A percentile compares a stretch with the other conserved stretches of the same genome.
Conservation (phyloP, 495 filamentous ascomycete genomes). For the Penicillium verhagenii region DNA sequence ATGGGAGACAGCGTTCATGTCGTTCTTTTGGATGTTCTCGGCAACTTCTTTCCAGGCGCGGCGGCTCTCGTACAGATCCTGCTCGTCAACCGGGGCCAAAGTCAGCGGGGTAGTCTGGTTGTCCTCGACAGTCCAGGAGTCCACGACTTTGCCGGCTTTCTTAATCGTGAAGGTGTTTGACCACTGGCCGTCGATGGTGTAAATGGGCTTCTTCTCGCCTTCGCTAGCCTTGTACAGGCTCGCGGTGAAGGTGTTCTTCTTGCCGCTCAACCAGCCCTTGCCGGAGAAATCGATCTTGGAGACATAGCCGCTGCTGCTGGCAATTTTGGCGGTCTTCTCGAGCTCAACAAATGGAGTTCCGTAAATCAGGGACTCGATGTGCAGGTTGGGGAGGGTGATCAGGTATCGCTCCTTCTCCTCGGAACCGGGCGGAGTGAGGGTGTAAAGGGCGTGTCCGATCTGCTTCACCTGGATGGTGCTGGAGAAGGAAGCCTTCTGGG, state of each 20-base stretch:
- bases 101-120: constrained; percentile 64
- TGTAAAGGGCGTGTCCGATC: constrained; percentile 88
- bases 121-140: constrained; percentile 64
- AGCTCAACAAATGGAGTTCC: constrained; percentile 91
- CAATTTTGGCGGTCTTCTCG: constrained; percentile 77
- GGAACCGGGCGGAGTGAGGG: constrained; percentile 60
- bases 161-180: constrained; percentile 79
- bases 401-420: constrained; percentile 69
- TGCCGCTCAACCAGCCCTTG: constrained; percentile 90
- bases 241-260: constrained; percentile 90
- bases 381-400: constrained; percentile 88
- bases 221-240: constrained; percentile 67
- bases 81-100: constrained; percentile 71
- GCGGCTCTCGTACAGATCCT: constrained; percentile 84
- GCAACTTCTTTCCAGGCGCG: constrained; percentile 89
- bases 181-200: constrained; percentile 90
- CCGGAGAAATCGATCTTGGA: constrained; percentile 90
- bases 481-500: constrained; percentile 93
- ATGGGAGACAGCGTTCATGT: constrained; percentile 73
- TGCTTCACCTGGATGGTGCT: constrained; percentile 94
- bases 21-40: constrained; percentile 69
- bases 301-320: constrained; percentile 82
- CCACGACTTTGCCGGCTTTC: constrained; percentile 63
- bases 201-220: constrained; percentile 78
- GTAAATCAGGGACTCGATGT: constrained; percentile 92